Evolutionary conservation across 2,329 filamentous ascomycete genomes (phyloP).

Genomic region (Colletotrichum abscissum): DNA sequence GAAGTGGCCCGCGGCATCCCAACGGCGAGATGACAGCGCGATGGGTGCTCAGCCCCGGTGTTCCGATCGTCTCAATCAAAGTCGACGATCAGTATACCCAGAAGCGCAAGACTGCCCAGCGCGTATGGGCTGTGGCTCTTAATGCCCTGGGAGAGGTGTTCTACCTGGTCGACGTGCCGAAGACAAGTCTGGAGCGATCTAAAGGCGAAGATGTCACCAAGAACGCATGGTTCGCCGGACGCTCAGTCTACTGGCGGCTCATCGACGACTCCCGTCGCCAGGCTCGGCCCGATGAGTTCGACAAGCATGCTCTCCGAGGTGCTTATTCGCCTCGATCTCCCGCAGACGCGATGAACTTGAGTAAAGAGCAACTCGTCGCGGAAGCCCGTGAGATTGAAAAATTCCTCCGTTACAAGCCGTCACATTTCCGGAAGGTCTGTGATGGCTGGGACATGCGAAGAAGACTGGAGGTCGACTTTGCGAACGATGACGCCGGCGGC

Average conservation of each 20-base stretch:
- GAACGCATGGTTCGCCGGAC: constrained; percentile 83
- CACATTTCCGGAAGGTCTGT: constrained; percentile 82
- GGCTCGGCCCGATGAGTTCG: constrained; percentile 78
- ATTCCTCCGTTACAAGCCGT: constrained; percentile 78
- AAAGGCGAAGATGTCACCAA: constrained; percentile 68
- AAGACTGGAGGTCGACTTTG: constrained; percentile 88
- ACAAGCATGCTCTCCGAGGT: constrained; percentile 73
- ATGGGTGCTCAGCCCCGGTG: constrained; percentile 92
- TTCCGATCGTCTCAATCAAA: constrained; percentile 86
- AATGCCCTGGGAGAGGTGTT: constrained; percentile 95
- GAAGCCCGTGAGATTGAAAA: constrained; percentile 87
- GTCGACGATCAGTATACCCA: constrained; percentile 85
- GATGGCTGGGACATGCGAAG: constrained; percentile 94
- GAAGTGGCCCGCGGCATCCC: constrained; percentile 70
- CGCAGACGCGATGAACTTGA: constrained; percentile 77
- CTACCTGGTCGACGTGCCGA: constrained; percentile 80
- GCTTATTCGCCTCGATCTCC: constrained; percentile 86
- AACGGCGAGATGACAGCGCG: constrained; percentile 86
- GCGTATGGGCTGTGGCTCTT: constrained; percentile 91
- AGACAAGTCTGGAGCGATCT: constrained; percentile 58
- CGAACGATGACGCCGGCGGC: constrained; percentile 78
- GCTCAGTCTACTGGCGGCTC: constrained; percentile 83
- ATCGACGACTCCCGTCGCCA: constrained; percentile 81
- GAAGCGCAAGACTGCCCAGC: constrained; percentile 74
- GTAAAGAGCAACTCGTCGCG: constrained; percentile 74